These are phyloP conservation scores for Scheffersomyces ergatensis DNA, from an alignment of 805 yeast genomes.

Conservation along the genomic window DNA sequence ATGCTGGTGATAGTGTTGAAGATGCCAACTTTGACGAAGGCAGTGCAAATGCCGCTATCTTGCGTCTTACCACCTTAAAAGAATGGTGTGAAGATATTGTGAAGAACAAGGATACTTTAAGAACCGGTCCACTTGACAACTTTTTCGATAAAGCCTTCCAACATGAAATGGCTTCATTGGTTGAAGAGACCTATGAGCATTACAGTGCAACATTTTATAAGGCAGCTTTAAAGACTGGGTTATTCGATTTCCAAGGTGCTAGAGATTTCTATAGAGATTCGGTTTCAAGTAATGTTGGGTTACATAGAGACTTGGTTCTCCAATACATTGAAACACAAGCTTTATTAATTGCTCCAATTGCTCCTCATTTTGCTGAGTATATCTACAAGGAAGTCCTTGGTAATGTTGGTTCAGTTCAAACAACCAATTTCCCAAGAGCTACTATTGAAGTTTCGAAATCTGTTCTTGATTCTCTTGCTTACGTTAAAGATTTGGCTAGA, in stretches of 20 bases:
- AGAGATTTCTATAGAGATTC: constrained; percentile 96
- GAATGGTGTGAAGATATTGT: constrained; percentile 91
- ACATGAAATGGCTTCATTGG: constrained; percentile 84
- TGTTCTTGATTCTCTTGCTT: constrained; percentile 66
- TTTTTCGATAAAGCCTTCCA: constrained; percentile 90
- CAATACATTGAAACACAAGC: constrained; percentile 87
- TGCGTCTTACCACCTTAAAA: constrained; percentile 85
- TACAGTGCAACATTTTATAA: constrained; percentile 78
- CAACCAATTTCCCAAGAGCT: constrained; percentile 79
- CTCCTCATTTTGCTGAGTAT: constrained; percentile 94
- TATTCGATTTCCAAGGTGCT: constrained; percentile 91
- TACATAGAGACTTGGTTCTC: constrained; percentile 81
- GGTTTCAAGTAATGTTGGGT: constrained; percentile 48
- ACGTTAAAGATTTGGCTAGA: constrained; percentile 76
- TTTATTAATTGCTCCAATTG: constrained; percentile 82
- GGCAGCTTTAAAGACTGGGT: constrained; percentile 83
- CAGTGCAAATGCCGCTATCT: constrained; percentile 95
- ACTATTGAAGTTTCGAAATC: constrained; percentile 60
- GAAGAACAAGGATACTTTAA: constrained; percentile 46
- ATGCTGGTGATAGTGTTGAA: constrained; percentile 96
- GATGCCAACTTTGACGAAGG: constrained; percentile 98
- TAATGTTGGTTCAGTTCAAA: constrained; percentile 64
- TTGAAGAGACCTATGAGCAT: constrained; percentile 69
- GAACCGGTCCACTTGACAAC: constrained; percentile 45
- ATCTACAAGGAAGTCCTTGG: constrained; percentile 80